Conservation (phyloP, 345 rosid genomes). For the Salix exigua region DNA sequence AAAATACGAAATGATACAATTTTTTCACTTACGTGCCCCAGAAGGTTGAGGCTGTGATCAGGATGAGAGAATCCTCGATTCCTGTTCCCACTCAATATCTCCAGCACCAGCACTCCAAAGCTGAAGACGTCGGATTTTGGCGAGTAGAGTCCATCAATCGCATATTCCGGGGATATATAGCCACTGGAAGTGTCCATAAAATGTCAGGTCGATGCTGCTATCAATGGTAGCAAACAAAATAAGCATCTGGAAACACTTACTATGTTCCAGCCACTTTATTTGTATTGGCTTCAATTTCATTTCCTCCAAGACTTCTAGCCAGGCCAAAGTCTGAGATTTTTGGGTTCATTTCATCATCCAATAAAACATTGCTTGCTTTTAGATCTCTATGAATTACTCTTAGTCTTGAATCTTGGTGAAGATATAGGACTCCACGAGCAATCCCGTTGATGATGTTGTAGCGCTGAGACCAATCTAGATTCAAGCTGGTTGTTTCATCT, state of each 20-base stretch:
- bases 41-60: neutral
- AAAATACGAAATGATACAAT: neutral
- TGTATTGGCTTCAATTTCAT: neutral
- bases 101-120: slow-evolving; percentile 1
- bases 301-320: neutral
- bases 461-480: slow-evolving; percentile 24
- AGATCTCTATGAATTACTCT: slow-evolving; percentile 39
- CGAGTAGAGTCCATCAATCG: too few species aligned
- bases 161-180: too few species aligned
- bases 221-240: neutral
- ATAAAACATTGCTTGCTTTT: neutral
- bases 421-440: slow-evolving; percentile 26
- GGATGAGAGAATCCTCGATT: neutral
- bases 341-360: slow-evolving; percentile 2
- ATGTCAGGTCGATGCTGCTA: neutral
- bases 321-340: slow-evolving; percentile 4
- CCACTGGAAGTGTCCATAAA: neutral
- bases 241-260: neutral
- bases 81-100: neutral
- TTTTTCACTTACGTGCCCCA: neutral
- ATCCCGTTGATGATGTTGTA: slow-evolving; percentile 31
- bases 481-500: slow-evolving; percentile 22
- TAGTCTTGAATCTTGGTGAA: slow-evolving; percentile 38
- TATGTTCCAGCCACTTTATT: neutral
- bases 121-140: neutral